These are phyloP conservation scores for Pochonia chlamydosporia DNA, from an alignment of 2,329 filamentous ascomycete genomes.

Conservation along the genomic window DNA sequence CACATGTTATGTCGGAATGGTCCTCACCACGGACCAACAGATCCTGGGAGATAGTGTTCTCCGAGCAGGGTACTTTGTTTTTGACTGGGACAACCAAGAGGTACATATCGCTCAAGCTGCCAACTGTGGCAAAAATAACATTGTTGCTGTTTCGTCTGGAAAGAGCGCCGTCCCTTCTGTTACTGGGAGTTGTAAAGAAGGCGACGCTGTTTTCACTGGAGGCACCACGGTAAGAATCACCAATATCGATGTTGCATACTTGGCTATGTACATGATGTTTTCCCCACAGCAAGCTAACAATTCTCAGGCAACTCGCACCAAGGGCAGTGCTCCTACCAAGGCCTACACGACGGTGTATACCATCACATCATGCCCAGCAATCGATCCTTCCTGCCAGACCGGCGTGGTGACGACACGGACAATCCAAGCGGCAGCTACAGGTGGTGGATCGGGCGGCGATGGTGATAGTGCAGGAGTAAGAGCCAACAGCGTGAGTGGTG, in stretches of 20 bases:
- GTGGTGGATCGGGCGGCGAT: neutral
- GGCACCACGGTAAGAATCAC: conserved; percentile 2
- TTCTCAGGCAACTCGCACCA: conserved; percentile 8
- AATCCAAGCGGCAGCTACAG: conserved; percentile 6
- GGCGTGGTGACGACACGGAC: conserved; percentile 18
- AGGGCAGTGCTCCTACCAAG: conserved; percentile 7
- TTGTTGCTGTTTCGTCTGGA: conserved; percentile 29
- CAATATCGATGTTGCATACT: neutral
- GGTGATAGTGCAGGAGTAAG: conserved; percentile 9
- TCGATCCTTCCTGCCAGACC: conserved; percentile 15
- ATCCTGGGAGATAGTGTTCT: conserved; percentile 38
- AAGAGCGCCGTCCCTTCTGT: conserved; percentile 25
- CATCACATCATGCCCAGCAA: conserved; percentile 18
- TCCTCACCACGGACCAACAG: conserved; percentile 33
- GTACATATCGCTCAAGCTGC: conserved; percentile 36
- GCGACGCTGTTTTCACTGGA: conserved; percentile 13
- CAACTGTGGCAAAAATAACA: conserved; percentile 31
- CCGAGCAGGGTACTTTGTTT: conserved; percentile 39
- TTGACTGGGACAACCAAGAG: conserved; percentile 38
- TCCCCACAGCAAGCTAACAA: neutral
- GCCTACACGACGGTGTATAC: conserved; percentile 19
- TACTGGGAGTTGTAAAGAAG: conserved; percentile 29
- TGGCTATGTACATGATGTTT: neutral
- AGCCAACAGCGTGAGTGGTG: neutral
- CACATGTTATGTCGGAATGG: conserved; percentile 37